Conservation (phyloP, 2,329 filamentous ascomycete species). For the Penicillium sp. region DNA sequence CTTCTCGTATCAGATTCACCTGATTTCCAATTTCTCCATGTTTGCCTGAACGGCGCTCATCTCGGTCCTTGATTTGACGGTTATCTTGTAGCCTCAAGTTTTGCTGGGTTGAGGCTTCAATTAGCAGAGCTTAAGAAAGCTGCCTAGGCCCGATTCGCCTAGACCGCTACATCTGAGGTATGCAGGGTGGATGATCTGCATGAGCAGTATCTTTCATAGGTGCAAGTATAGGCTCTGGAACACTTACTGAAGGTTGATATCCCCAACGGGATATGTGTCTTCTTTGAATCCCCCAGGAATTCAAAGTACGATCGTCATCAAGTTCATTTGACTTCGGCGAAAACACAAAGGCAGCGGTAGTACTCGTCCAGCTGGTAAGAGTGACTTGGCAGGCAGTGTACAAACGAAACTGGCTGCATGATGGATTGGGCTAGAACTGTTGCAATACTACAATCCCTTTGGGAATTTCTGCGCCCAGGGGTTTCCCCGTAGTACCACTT, state of each 20-base stretch:
- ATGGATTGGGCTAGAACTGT: not conserved
- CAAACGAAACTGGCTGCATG: not conserved
- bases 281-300: not conserved
- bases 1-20: not conserved
- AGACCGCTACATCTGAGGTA: slow-evolving; percentile 2
- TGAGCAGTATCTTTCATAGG: not conserved
- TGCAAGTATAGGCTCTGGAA: not conserved
- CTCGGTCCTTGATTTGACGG: not conserved
- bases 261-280: not conserved
- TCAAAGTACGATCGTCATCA: not conserved
- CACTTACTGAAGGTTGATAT: not conserved
- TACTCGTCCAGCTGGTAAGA: not conserved
- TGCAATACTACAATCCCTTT: not conserved
- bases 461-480: not conserved
- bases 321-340: not conserved
- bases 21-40: not conserved
- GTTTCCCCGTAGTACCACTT: not conserved
- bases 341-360: not conserved
- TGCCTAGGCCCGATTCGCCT: not conserved
- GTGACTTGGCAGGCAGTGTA: not conserved
- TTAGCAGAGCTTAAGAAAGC: not conserved
- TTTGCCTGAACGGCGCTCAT: not conserved
- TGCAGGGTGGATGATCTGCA: slow-evolving; percentile 5
- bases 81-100: not conserved
- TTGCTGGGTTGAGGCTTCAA: not conserved